Percentiles rank a stretch among this genome's conserved stretches.
phyloP scores from a whole-genome alignment of 2,329 filamentous ascomycete species.

The Epicoccum nigrum region DNA sequence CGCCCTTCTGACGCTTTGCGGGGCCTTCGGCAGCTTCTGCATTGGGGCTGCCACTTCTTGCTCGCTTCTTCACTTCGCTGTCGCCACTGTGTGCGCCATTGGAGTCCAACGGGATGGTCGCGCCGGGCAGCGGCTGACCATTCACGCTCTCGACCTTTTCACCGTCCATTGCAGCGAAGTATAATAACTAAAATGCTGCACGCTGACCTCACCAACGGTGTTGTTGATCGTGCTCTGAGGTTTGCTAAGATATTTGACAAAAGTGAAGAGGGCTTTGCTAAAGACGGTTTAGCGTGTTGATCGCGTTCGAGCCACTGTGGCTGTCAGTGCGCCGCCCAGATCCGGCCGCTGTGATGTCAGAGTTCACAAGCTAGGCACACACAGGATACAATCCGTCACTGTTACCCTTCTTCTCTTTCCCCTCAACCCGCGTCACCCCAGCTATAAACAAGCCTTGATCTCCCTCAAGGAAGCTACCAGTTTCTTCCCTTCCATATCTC shows the following conservation, averaged over 20 bases:
- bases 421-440: conserved; percentile 17
- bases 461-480: conserved; percentile 6
- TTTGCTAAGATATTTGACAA: conserved; percentile 11
- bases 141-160: conserved; percentile 16
- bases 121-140: conserved; percentile 19
- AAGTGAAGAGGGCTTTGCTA: conserved; percentile 16
- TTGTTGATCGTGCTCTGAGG: conserved; percentile 1
- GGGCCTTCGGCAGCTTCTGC: conserved; percentile 30
- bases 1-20: conserved; percentile 54
- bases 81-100: conserved; percentile 29
- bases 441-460: conserved; percentile 13
- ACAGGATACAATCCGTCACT: conserved; percentile 29
- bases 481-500: not conserved
- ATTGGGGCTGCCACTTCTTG: conserved; percentile 43
- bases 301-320: conserved; percentile 19
- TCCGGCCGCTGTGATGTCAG: not conserved
- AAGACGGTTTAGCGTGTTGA: conserved; percentile 22
- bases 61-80: conserved; percentile 41
- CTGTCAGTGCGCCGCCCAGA: conserved; percentile 1
- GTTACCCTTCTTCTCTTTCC: conserved; percentile 22
- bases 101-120: conserved; percentile 20
- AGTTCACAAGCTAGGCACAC: conserved; percentile 39
- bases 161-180: conserved; percentile 20
- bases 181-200: conserved; percentile 7
- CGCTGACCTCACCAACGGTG: conserved; percentile 7